Conservation (phyloP, 331 rosid species). For the Malus hybrid region DNA sequence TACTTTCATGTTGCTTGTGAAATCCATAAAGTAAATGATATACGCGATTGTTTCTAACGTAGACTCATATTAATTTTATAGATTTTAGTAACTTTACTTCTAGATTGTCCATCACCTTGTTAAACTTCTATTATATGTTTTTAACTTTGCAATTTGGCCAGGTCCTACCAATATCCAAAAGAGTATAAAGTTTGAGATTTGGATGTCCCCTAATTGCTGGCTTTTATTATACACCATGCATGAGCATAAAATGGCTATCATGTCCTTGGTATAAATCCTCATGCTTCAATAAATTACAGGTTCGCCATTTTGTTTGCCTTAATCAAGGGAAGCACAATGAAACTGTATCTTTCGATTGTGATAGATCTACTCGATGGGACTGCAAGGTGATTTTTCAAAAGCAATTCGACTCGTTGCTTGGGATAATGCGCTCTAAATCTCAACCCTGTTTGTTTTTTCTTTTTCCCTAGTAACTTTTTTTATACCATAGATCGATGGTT, state of each 20-base stretch:
- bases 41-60: neutral
- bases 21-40: too few species aligned
- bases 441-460: neutral
- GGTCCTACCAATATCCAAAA: constrained; percentile 19
- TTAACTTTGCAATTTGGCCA: neutral
- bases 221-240: constrained; percentile 2
- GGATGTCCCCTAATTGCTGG: constrained; percentile 10
- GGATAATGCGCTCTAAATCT: neutral
- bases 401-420: constrained; percentile 8
- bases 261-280: neutral
- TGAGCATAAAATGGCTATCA: constrained; percentile 7
- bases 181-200: constrained; percentile 18
- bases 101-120: neutral
- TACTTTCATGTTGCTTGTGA: too few species aligned
- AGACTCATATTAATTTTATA: neutral
- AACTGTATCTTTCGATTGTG: neutral
- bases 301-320: constrained; percentile 20
- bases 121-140: neutral
- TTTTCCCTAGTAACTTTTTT: neutral
- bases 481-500: neutral
- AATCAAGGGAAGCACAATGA: constrained; percentile 28
- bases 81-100: neutral
- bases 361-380: neutral
- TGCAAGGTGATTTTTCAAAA: constrained; percentile 6
- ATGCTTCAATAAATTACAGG: constrained; percentile 1